Evolutionary conservation across 2,329 filamentous ascomycete species (phyloP).

Genomic region (Xylaria sp.): DNA sequence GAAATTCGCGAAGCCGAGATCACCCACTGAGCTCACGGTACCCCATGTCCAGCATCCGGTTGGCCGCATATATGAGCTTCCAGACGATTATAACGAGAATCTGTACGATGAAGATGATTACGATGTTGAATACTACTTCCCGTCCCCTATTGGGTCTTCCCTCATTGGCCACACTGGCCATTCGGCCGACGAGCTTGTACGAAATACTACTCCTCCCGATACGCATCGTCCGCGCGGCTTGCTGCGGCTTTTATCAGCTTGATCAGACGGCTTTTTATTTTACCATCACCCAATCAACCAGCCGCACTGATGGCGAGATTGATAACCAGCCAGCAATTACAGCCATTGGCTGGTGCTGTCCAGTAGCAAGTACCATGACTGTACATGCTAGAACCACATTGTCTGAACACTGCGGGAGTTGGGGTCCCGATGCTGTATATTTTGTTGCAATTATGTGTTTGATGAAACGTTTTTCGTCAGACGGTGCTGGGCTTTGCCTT

Average conservation of each 20-base stretch:
- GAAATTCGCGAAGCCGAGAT: conserved; percentile 11
- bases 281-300: neutral
- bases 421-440: conserved; percentile 11
- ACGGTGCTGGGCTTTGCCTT: conserved; percentile 1
- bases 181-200: conserved; percentile 42
- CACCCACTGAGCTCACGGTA: neutral
- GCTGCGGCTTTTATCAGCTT: conserved; percentile 19
- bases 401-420: conserved; percentile 17
- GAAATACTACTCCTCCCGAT: conserved; percentile 3
- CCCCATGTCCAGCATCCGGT: neutral
- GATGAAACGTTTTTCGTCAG: conserved; percentile 3
- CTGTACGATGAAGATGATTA: conserved; percentile 20
- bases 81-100: neutral
- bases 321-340: neutral
- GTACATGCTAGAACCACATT: conserved; percentile 17
- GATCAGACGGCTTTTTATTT: neutral
- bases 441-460: conserved; percentile 11
- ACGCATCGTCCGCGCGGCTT: conserved; percentile 37
- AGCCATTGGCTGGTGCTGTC: conserved; percentile 7
- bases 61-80: neutral
- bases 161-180: conserved; percentile 48
- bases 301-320: neutral
- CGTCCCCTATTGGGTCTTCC: conserved; percentile 41
- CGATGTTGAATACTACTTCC: conserved; percentile 11
- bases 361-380: neutral